phyloP scores from a whole-genome alignment of 495 filamentous ascomycete genomes.

The Halenospora varia region DNA sequence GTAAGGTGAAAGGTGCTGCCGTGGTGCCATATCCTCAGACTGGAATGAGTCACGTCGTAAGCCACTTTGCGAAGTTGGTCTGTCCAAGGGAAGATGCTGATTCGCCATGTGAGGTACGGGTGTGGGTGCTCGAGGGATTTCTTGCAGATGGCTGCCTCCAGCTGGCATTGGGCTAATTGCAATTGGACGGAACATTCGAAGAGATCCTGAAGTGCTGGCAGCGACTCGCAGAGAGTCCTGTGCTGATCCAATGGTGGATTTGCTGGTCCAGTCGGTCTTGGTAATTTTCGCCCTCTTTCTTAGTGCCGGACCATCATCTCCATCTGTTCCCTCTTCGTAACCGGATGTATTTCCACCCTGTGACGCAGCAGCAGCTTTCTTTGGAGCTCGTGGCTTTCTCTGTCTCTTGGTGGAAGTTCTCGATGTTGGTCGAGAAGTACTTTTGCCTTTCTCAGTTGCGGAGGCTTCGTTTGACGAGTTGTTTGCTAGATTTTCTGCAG shows the following conservation, averaged over 20 bases:
- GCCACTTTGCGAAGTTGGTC: constrained; percentile 20
- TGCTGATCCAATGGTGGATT: constrained; percentile 62
- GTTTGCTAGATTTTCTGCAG: not conserved
- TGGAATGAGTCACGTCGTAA: constrained; percentile 18
- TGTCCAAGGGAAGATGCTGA: constrained; percentile 19
- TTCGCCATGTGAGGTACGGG: constrained; percentile 56
- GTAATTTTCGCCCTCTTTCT: constrained; percentile 73
- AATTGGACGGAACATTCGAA: constrained; percentile 79
- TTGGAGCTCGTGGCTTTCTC: constrained; percentile 39
- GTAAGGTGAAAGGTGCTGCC: constrained; percentile 47
- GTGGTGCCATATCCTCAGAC: constrained; percentile 1
- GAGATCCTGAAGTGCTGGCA: constrained; percentile 80
- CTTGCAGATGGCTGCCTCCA: constrained; percentile 56
- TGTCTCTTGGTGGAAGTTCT: constrained; percentile 40
- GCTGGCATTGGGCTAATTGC: constrained; percentile 42
- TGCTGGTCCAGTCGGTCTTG: constrained; percentile 62
- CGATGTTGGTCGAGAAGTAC: constrained; percentile 34
- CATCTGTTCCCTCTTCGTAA: constrained; percentile 69
- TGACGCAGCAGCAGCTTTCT: constrained; percentile 34
- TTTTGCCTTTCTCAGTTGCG: constrained; percentile 4
- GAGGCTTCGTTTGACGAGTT: constrained; percentile 4
- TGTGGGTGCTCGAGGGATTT: constrained; percentile 76
- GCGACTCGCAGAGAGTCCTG: constrained; percentile 80
- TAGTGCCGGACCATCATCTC: constrained; percentile 52
- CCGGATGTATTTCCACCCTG: constrained; percentile 55